phyloP scores from a whole-genome alignment of 768 basidiomycete genomes.

The Mycena venus region DNA sequence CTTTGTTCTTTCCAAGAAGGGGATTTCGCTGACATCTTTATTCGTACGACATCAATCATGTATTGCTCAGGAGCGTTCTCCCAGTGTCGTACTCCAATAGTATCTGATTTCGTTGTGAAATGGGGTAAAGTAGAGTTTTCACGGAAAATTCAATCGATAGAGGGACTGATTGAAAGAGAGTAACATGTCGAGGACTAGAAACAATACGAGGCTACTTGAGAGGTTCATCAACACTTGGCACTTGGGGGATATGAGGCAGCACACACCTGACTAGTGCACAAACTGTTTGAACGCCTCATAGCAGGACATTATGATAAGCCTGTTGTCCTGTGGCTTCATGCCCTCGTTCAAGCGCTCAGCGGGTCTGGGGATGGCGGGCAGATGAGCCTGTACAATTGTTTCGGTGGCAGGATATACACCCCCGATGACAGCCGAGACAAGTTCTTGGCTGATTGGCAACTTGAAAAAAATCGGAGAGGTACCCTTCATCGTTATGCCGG shows the following conservation, averaged over 20 bases:
- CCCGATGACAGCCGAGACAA: conserved; percentile 32
- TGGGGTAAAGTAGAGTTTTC: no score
- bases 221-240: background rate
- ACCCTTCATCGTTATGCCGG: conserved; percentile 47
- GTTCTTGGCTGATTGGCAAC: conserved; percentile 40
- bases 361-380: conserved; percentile 39
- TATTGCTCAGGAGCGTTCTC: no score
- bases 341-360: conserved; percentile 39
- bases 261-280: background rate
- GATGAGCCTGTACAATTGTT: conserved; percentile 38
- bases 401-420: conserved; percentile 33
- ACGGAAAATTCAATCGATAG: no score
- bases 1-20: no score
- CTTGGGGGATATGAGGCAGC: background rate
- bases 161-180: no score
- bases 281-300: conserved; percentile 49
- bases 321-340: conserved; percentile 48
- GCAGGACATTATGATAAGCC: conserved; percentile 41
- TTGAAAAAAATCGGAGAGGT: conserved; percentile 47
- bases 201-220: no score
- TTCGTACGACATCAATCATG: no score
- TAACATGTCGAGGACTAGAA: no score
- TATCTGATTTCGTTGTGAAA: no score
- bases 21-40: no score
- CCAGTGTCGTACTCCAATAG: no score